These are phyloP conservation scores for Sequoiadendron giganteum DNA, from an alignment of 75 land plant species.

Conservation along the genomic window DNA sequence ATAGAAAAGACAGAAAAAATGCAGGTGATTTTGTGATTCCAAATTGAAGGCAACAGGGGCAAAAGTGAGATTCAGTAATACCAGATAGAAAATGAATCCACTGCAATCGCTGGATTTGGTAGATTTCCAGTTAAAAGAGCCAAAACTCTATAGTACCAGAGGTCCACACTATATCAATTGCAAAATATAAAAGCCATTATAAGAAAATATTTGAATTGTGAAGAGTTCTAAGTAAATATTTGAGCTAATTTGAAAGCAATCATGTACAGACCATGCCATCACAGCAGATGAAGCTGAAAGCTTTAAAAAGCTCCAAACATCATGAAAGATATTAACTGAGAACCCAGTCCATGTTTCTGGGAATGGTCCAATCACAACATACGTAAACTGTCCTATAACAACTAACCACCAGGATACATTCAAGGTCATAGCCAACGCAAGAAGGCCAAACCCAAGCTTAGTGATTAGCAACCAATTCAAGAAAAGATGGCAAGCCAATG, in stretches of 20 bases:
- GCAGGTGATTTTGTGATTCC: not conserved
- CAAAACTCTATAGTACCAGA: slow-evolving; percentile 31
- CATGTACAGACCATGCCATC: slow-evolving; percentile 32
- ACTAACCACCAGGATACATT: slow-evolving; percentile 19
- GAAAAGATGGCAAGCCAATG: slow-evolving; percentile 9
- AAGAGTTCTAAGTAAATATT: not conserved
- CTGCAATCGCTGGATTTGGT: not conserved
- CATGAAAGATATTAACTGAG: slow-evolving; percentile 9
- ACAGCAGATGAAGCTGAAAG: slow-evolving; percentile 23
- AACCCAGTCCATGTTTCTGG: slow-evolving; percentile 25
- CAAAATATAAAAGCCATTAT: not conserved
- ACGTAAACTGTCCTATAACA: slow-evolving; percentile 15
- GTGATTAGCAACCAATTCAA: slow-evolving; percentile 17
- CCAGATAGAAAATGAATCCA: slow-evolving; percentile 5
- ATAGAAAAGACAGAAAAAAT: not conserved
- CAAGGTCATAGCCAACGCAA: slow-evolving; percentile 9
- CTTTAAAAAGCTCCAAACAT: slow-evolving; percentile 21
- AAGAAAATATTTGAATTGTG: not conserved
- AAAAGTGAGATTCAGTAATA: not conserved
- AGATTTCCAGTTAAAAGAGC: not conserved
- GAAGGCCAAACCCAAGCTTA: slow-evolving; percentile 14
- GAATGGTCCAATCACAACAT: slow-evolving; percentile 21
- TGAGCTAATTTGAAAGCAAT: not conserved
- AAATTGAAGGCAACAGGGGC: not conserved
- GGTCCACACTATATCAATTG: slow-evolving; percentile 25